Evolutionary conservation across 2,329 filamentous ascomycete genomes (phyloP), one percentile per base, ranked within the genome.

Genomic region (Talaromyces verruculosus): DNA sequence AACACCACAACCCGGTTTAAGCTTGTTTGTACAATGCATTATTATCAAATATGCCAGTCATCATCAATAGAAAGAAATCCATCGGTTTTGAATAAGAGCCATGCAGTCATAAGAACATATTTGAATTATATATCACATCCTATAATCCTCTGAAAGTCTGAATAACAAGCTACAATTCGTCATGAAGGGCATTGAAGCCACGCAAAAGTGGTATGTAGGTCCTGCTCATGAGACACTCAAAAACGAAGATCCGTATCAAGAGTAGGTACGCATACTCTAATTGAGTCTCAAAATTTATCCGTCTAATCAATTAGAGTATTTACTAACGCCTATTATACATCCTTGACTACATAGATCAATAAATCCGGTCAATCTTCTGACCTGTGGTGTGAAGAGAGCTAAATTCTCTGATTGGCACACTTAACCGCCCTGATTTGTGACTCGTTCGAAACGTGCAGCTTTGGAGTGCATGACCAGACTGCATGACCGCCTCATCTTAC

Each of bases 401-500:
- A 11, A 35, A 58, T 47, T 64, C 11, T 51, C 45, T 45, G 22
- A 59, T 39, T 65, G 43, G 60, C 43, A 37, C 30, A 33, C 60
- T 33, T 43, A 37, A 51, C 33, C 33, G 49, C 60, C 35, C 39
- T 63, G 60, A 39, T 43, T 39, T 61, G 53, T 61, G 53, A 59
- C 45, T 60, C 63, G 63, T 41, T 59, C 43, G 43, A 49, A 61
- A 51, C 41, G 25, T 65, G 45, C 63, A 55, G 33, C 59, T 37
- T 15, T 45, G 41, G 49, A 55, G 61, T 64, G 57, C 61, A 64
- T 67, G 65, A 67, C 55, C 47, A 45, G 61, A 47, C 53, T 63
- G 65, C 65, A 67, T 67, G 65, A 67, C 65, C 57, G 61, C 55
- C 63, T 64, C 62, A 58, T 49, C 57, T 30, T 37, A 37, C 53